These are phyloP conservation scores for Umbelopsis sp. DNA, from an alignment of 192 early-diverging fungal genomes.

Conservation along the genomic window DNA sequence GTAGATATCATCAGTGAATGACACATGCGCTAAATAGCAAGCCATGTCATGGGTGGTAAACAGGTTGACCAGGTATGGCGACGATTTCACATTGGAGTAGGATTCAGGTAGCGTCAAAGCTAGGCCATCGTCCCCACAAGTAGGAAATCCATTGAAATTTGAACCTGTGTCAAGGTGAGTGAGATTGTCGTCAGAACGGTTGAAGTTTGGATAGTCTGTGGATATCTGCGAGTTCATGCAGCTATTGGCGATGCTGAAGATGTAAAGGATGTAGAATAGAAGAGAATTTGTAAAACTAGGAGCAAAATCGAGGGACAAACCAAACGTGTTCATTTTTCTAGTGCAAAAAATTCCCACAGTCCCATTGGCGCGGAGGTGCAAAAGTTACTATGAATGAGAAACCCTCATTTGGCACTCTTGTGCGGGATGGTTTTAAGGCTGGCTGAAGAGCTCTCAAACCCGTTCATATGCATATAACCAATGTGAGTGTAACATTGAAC, in stretches of 20 bases:
- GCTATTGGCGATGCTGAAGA: not conserved
- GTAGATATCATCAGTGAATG: slow-evolving; percentile 48
- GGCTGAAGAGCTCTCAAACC: not conserved
- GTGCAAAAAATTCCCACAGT: slow-evolving; percentile 11
- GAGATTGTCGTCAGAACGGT: slow-evolving; percentile 10
- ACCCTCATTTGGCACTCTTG: not conserved
- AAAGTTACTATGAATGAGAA: not conserved
- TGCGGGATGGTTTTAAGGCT: not conserved
- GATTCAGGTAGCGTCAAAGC: not conserved
- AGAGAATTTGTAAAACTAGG: not conserved
- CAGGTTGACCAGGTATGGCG: slow-evolving; percentile 35
- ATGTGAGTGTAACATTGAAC: not conserved
- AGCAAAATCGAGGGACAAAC: not conserved
- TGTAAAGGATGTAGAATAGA: not conserved
- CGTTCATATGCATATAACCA: no score
- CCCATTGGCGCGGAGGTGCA: slow-evolving; percentile 4
- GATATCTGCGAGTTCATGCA: slow-evolving; percentile 16
- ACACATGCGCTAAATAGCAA: slow-evolving; percentile 34
- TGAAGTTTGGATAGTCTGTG: not conserved
- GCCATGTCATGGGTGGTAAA: slow-evolving; percentile 39
- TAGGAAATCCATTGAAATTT: not conserved
- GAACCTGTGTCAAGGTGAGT: not conserved
- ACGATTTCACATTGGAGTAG: not conserved
- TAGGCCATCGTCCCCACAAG: slow-evolving; percentile 13
- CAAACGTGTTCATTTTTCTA: not conserved